Evolutionary conservation across 2,329 filamentous ascomycete species (phyloP), one percentile per base, ranked within the genome.

Genomic region (Lizonia empirigonia): DNA sequence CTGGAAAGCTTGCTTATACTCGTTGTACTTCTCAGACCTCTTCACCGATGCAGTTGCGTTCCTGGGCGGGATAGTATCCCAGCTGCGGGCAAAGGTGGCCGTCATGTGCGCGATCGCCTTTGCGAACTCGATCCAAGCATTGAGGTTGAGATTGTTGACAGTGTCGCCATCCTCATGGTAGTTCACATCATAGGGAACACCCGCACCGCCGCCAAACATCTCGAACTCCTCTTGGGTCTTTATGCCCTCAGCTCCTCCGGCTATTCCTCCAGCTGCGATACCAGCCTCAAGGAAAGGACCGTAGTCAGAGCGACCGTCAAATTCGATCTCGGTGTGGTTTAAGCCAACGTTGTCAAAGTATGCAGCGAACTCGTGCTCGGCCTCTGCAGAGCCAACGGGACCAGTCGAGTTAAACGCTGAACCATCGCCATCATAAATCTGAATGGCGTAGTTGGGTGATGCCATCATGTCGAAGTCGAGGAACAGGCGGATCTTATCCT

Each of bases 291-390:
- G 87, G 76, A 93, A 92, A 1, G 84, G 86, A 41, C 86, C 87
- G 63, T 93, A 93, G 72, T 94, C 90, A 56, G 86, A 90, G 51
- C 89, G 85, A 6, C 89, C 89, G 62, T 91, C 87, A 59, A 94
- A 93, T 2, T 84, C 82, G 22, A 89, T 89, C 50, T 88, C 84
- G 0, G 84, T 88, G 68, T 85, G 65, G 51, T 68, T 67, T 8
- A 68, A 56, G 3, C 63, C 60, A 9, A 65, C 60, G 44, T 65
- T 66, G 34, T 67, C 57, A 33, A 71, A 71, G 54, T 68, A 71
- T 42, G 64, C 56, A 9, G 66, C 55, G 33, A 86, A 71, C 85
- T 85, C 49, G 85, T 78, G 1, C 80, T 85, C 82, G 48, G 90
- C 78, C 68, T 90, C 80, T 55, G 86, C 82, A 0, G 87, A 91